Conservation (phyloP, 2,329 filamentous ascomycete genomes). For the Xylaria polymorpha region DNA sequence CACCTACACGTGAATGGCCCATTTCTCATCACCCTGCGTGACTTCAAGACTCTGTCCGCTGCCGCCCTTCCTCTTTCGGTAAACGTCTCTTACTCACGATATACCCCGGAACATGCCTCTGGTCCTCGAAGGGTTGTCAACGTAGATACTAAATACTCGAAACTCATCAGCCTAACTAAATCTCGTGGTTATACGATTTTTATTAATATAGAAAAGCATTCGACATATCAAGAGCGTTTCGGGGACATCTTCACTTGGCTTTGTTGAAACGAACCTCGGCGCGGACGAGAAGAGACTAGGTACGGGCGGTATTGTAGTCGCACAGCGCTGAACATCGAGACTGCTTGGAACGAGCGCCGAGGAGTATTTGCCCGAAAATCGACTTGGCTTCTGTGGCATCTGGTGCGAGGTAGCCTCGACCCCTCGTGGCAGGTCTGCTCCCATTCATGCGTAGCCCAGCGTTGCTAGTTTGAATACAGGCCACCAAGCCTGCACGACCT, state of each 20-base stretch:
- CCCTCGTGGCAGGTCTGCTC: slow-evolving; percentile 42
- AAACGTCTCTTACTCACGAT: slow-evolving; percentile 39
- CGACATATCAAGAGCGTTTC: slow-evolving; percentile 6
- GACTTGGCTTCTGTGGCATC: slow-evolving; percentile 42
- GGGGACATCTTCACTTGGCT: slow-evolving; percentile 12
- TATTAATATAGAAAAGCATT: slow-evolving; percentile 31
- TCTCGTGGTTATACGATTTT: slow-evolving; percentile 24
- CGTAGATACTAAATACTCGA: slow-evolving; percentile 39
- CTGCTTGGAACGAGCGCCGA: slow-evolving; percentile 43
- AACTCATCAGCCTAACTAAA: slow-evolving; percentile 28
- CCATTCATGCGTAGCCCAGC: slow-evolving; percentile 45
- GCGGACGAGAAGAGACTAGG: slow-evolving; percentile 38
- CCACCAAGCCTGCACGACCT: slow-evolving; percentile 42
- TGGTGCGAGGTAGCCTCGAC: slow-evolving; percentile 46
- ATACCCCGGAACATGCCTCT: slow-evolving; percentile 38
- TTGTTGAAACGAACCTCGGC: slow-evolving; percentile 35
- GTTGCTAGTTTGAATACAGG: slow-evolving; percentile 42
- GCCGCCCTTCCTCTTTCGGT: slow-evolving; percentile 46
- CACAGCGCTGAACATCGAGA: slow-evolving; percentile 45
- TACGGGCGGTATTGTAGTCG: slow-evolving; percentile 44
- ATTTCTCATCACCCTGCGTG: slow-evolving; percentile 41
- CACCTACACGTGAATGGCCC: slow-evolving; percentile 36
- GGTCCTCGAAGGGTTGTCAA: slow-evolving; percentile 41
- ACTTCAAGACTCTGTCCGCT: slow-evolving; percentile 34
- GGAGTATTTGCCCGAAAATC: slow-evolving; percentile 43